phyloP scores from a whole-genome alignment of 176 grass and related monocot genomes.

The Eragrostis curvula region DNA sequence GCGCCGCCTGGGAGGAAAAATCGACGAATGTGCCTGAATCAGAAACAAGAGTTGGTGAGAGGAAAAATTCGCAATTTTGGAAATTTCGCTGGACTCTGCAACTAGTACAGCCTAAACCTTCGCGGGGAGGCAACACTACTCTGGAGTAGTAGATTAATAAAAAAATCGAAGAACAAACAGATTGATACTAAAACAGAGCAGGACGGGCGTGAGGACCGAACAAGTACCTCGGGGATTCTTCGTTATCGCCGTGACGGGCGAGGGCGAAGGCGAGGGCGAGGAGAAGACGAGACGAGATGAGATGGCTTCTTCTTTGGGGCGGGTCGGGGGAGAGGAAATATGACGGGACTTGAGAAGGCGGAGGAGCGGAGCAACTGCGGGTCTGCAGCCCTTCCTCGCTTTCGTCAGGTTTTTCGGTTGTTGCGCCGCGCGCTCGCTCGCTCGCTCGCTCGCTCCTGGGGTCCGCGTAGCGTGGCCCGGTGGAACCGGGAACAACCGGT shows the following conservation, averaged over 20 bases:
- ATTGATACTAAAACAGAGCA: not conserved
- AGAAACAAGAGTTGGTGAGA: not conserved
- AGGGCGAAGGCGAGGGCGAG: not conserved
- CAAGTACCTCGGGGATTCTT: not conserved
- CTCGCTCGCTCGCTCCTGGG: not conserved
- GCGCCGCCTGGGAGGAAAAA: conserved; percentile 2
- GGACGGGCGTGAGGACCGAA: not conserved
- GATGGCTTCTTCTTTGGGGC: not conserved
- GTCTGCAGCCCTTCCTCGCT: not conserved
- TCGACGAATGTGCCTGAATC: conserved; percentile 13
- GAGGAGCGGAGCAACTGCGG: conserved; percentile 41
- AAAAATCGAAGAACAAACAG: not conserved
- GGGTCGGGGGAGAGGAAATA: not conserved
- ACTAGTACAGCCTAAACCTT: not conserved
- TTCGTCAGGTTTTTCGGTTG: conserved; percentile 8
- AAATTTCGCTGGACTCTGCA: not conserved
- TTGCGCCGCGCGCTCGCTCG: not conserved
- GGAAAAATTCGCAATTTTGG: not conserved
- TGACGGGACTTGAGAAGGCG: conserved; percentile 1
- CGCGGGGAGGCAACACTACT: not conserved
- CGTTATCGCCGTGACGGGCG: not conserved
- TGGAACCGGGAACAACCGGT: not conserved
- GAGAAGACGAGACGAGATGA: not conserved
- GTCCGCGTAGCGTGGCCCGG: not conserved
- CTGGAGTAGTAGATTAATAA: not conserved